Conservation (phyloP, 257 asterid genomes). For the Solanum dulcamara region DNA sequence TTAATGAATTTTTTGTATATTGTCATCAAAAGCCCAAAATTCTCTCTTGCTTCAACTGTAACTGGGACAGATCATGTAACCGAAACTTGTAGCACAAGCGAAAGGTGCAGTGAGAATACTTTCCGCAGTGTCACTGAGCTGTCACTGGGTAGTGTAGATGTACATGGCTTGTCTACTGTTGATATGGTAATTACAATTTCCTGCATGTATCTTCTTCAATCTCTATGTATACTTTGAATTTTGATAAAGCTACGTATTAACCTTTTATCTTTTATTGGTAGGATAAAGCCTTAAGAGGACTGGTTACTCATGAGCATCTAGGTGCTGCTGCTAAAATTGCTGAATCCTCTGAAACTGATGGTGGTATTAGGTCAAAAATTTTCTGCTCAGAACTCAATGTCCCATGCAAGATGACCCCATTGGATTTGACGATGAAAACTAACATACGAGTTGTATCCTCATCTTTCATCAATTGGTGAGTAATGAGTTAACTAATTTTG, state of each 20-base stretch:
- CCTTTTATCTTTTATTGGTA: slow-evolving; percentile 13
- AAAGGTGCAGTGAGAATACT: slow-evolving; percentile 24
- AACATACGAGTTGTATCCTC: slow-evolving; percentile 53
- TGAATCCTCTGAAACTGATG: slow-evolving; percentile 25
- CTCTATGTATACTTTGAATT: slow-evolving; percentile 3
- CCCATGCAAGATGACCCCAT: slow-evolving; percentile 53
- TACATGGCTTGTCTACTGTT: slow-evolving; percentile 29
- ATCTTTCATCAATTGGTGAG: slow-evolving; percentile 80
- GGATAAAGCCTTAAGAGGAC: slow-evolving; percentile 77
- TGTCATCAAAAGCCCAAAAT: slow-evolving; percentile 20
- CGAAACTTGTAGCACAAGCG: slow-evolving; percentile 21
- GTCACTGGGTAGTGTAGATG: slow-evolving; percentile 33
- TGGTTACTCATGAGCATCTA: slow-evolving; percentile 49
- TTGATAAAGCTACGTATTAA: neutral
- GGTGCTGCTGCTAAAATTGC: slow-evolving; percentile 24
- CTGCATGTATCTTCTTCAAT: neutral
- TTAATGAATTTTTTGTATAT: neutral
- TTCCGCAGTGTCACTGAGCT: slow-evolving; percentile 44
- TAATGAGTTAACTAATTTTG: neutral
- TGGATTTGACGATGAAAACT: slow-evolving; percentile 86
- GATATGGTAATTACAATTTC: slow-evolving; percentile 56
- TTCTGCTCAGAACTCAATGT: slow-evolving; percentile 41
- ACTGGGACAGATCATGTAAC: slow-evolving; percentile 19
- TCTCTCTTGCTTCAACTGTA: slow-evolving; percentile 24
- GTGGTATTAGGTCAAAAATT: slow-evolving; percentile 14